Evolutionary conservation across 2,329 filamentous ascomycete species (phyloP).

Genomic region (Malbranchea zuffiana): DNA sequence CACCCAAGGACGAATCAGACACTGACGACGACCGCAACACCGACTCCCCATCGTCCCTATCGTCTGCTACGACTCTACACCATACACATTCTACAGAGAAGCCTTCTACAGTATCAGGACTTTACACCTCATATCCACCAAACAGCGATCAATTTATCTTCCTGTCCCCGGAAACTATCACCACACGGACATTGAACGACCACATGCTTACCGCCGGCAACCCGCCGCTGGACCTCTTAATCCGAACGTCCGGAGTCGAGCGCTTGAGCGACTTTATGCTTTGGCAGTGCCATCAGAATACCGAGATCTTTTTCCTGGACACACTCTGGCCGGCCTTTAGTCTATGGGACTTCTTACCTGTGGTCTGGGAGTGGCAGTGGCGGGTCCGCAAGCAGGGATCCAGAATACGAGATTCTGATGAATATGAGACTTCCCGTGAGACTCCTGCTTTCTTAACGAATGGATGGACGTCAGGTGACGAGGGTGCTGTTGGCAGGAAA

Average conservation of each 20-base stretch:
- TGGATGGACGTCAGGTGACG: conserved; percentile 7
- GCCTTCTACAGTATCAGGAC: conserved; percentile 9
- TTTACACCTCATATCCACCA: conserved; percentile 15
- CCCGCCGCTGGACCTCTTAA: conserved; percentile 79
- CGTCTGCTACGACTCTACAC: conserved; percentile 42
- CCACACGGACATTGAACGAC: conserved; percentile 64
- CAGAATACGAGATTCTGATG: background rate
- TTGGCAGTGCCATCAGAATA: conserved; percentile 92
- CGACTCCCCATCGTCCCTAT: conserved; percentile 29
- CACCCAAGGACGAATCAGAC: conserved; percentile 20
- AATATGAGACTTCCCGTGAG: background rate
- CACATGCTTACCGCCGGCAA: conserved; percentile 81
- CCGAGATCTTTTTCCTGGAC: conserved; percentile 82
- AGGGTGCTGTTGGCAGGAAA: conserved; percentile 16
- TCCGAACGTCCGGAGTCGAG: conserved; percentile 87
- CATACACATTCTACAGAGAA: conserved; percentile 25
- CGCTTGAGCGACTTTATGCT: conserved; percentile 96
- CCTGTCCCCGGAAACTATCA: conserved; percentile 80
- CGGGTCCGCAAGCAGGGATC: conserved; percentile 42
- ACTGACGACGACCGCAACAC: conserved; percentile 17
- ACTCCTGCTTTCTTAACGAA: background rate
- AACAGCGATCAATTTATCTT: conserved; percentile 29
- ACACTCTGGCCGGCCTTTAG: conserved; percentile 96
- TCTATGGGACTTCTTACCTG: conserved; percentile 82
- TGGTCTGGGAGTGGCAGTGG: conserved; percentile 81